Evolutionary conservation across 176 grass and related monocot species (phyloP).

Genomic region (Oryza glaberrima): DNA sequence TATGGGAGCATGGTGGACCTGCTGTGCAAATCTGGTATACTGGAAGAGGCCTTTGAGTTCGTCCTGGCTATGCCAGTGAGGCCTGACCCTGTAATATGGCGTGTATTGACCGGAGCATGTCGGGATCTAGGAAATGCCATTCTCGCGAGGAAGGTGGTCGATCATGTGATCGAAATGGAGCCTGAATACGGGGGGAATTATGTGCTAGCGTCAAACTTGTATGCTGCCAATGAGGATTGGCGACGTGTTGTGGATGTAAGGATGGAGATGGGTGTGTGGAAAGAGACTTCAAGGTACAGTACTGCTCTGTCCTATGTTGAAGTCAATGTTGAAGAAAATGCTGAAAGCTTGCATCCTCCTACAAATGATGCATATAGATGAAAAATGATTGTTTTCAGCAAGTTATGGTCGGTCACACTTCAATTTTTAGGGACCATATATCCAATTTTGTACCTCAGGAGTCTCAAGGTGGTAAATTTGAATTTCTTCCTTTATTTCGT

Average conservation of each 20-base stretch:
- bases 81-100: conserved; percentile 66
- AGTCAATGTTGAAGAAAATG: conserved; percentile 38
- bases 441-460: neutral
- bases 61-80: conserved; percentile 49
- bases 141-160: conserved; percentile 52
- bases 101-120: conserved; percentile 57
- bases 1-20: conserved; percentile 63
- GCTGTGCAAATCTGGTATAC: conserved; percentile 43
- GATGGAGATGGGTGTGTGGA: conserved; percentile 48
- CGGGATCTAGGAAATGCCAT: conserved; percentile 51
- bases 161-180: conserved; percentile 52
- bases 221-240: conserved; percentile 63
- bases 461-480: neutral
- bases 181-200: conserved; percentile 53
- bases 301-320: conserved; percentile 41
- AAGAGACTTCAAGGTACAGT: conserved; percentile 21
- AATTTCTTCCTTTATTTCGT: neutral
- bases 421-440: neutral
- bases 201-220: conserved; percentile 55
- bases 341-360: conserved; percentile 25
- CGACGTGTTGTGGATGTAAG: conserved; percentile 50
- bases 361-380: neutral
- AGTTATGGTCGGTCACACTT: neutral
- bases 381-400: neutral
- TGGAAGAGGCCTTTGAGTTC: conserved; percentile 54